Percentiles rank a stretch among this genome's conserved stretches.
Evolutionary conservation across 805 yeast genomes (phyloP).

Genomic region (Teunomyces aglyptinius): DNA sequence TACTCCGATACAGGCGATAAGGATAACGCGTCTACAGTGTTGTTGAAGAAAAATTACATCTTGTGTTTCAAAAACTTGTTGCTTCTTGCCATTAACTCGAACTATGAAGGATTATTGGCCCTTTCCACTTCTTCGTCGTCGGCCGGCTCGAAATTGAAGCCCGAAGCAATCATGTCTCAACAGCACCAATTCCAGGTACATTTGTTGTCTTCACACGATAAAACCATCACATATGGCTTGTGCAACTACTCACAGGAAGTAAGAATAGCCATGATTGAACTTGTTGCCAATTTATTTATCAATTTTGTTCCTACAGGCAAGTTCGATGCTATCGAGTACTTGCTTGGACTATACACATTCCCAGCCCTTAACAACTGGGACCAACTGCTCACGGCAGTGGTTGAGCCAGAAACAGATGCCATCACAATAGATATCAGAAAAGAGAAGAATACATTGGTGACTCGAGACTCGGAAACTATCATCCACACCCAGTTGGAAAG

Average conservation of each 20-base stretch:
- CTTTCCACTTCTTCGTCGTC: slow-evolving; percentile 32
- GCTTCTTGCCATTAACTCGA: slow-evolving; percentile 30
- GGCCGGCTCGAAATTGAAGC: slow-evolving; percentile 40
- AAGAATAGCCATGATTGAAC: slow-evolving; percentile 36
- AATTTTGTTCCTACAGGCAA: slow-evolving; percentile 41
- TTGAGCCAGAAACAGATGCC: slow-evolving; percentile 21
- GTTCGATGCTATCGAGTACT: slow-evolving; percentile 33
- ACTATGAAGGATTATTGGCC: slow-evolving; percentile 38
- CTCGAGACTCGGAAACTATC: slow-evolving; percentile 28
- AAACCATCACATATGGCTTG: slow-evolving; percentile 27
- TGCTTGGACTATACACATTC: slow-evolving; percentile 28
- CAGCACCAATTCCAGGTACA: slow-evolving; percentile 37
- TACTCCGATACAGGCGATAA: slow-evolving; percentile 15
- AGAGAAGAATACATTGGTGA: slow-evolving; percentile 18
- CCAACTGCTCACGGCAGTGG: slow-evolving; percentile 14
- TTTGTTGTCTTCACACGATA: slow-evolving; percentile 30
- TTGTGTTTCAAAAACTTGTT: slow-evolving; percentile 31
- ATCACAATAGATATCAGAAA: slow-evolving; percentile 14
- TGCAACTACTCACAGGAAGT: slow-evolving; percentile 33
- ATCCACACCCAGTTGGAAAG: slow-evolving; percentile 19
- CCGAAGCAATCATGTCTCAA: slow-evolving; percentile 40
- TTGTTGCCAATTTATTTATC: slow-evolving; percentile 31
- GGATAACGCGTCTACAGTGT: slow-evolving; percentile 17
- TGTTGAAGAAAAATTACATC: slow-evolving; percentile 31
- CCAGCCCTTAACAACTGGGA: slow-evolving; percentile 34